These are phyloP conservation scores for Aspergillus steynii DNA, from an alignment of 495 filamentous ascomycete genomes.

Conservation along the genomic window DNA sequence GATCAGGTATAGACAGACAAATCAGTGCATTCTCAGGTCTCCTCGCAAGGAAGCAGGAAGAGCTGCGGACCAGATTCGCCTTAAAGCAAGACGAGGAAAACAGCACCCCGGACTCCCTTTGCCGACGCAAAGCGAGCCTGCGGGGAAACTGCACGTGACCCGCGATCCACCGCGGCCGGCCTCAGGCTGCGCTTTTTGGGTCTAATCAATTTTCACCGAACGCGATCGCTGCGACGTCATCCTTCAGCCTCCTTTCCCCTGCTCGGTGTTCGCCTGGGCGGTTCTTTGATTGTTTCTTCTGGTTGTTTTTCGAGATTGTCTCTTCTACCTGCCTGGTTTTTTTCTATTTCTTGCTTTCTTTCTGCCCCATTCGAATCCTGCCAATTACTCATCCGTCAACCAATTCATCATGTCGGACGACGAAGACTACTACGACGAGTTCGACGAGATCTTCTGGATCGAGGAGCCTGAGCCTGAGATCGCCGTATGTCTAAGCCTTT, in stretches of 20 bases:
- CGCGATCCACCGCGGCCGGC: slow-evolving; percentile 2
- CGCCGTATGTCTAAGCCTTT: slow-evolving; percentile 35
- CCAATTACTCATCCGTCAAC: slow-evolving; percentile 1
- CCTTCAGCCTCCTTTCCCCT: not conserved
- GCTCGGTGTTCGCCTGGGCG: not conserved
- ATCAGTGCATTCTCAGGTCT: not conserved
- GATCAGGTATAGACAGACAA: not conserved
- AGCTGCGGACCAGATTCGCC: not conserved
- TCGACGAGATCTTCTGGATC: slow-evolving; percentile 42
- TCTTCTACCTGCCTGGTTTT: not conserved
- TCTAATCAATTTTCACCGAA: not conserved
- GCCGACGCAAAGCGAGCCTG: slow-evolving; percentile 49
- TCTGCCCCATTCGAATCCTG: not conserved
- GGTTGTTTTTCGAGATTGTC: not conserved
- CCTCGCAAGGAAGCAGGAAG: not conserved
- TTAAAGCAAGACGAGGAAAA: slow-evolving; percentile 8
- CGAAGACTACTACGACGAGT: slow-evolving; percentile 50
- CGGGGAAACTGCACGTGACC: slow-evolving; percentile 40
- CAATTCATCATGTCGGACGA: slow-evolving; percentile 48
- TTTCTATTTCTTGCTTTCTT: not conserved
- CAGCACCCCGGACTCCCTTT: slow-evolving; percentile 12
- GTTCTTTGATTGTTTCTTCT: not conserved
- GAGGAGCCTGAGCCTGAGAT: slow-evolving; percentile 44
- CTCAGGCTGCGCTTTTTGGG: not conserved
- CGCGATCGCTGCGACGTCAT: not conserved